Conservation (phyloP, 352 stramenopile genomes). For the Bremia lactucae region DNA sequence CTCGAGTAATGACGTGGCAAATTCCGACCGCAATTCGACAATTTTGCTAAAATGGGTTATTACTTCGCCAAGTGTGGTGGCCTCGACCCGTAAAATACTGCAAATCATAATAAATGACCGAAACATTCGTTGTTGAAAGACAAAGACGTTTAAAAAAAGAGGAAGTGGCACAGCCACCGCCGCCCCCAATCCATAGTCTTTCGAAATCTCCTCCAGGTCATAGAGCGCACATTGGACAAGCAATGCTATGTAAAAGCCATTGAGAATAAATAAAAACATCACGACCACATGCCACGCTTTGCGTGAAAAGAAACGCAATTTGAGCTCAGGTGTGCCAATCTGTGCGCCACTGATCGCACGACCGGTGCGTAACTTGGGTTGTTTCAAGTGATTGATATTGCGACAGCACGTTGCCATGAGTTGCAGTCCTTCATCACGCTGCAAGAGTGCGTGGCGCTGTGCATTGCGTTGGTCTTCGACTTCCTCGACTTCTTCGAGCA, state of each 20-base stretch:
- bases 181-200: slow-evolving; percentile 21
- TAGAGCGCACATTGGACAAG: slow-evolving; percentile 57
- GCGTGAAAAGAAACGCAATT: slow-evolving; percentile 41
- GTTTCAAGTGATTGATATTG: slow-evolving; percentile 7
- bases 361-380: not conserved
- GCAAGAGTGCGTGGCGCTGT: slow-evolving; percentile 4
- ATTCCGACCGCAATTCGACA: slow-evolving; percentile 41
- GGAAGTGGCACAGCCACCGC: slow-evolving; percentile 29
- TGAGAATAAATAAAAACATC: slow-evolving; percentile 58
- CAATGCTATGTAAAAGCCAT: slow-evolving; percentile 52
- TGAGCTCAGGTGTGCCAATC: slow-evolving; percentile 3
- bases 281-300: slow-evolving; percentile 58
- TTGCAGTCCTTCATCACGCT: slow-evolving; percentile 16
- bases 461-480: slow-evolving; percentile 14
- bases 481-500: slow-evolving; percentile 19
- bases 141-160: slow-evolving; percentile 39
- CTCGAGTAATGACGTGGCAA: slow-evolving; percentile 22
- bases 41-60: slow-evolving; percentile 53
- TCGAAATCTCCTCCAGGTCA: slow-evolving; percentile 21
- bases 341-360: slow-evolving; percentile 5
- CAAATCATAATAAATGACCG: slow-evolving; percentile 51
- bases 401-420: slow-evolving; percentile 14
- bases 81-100: slow-evolving; percentile 47
- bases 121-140: slow-evolving; percentile 49
- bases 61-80: slow-evolving; percentile 36